Evolutionary conservation across 78 protist species (phyloP), one percentile per base, ranked within the genome.

Genomic region (Mastigamoeba balamuthi): DNA sequence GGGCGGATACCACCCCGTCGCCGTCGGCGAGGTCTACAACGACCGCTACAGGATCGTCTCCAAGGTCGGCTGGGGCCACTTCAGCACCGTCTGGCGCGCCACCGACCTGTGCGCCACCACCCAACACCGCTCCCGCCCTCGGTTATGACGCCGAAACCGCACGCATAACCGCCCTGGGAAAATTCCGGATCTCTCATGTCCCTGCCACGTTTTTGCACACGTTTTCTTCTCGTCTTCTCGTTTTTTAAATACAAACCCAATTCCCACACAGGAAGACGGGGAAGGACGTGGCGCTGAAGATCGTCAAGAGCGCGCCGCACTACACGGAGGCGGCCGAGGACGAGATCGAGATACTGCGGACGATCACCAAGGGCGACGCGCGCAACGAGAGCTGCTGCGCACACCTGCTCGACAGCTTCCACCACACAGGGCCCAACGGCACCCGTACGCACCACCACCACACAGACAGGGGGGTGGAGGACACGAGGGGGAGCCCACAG

Each of bases 11-110:
- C 97, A 94, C 58, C 89, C 85, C 17, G 96, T 96, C 9, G n/a
- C 40, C 43, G 25, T 81, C 1, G 95, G 95, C 23, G 97, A 96
- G 27, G 40, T 77, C 6, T 94, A 67, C 75, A 72, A 84, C 41
- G 40, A 58, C 30, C 77, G 98, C 10, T 95, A 91, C 77, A 43
- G 40, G 5, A 88, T 93, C 1, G 52, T 89, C 1, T 35, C 53
- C 53, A 97, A 95, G 69, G 81, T 97, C 2, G 99, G 99, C 43
- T 97, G 99, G 99, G 99, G 99, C 0, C 96, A 97, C 82, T 97
- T 95, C 58, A 88, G 96, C 7, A 97, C 99, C 17, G 99, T 97
- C 7, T 97, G 99, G 98, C 78, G 93, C 43, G 85, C 89, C 40
- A 25, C 44, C 41, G 98, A 95, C 44, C 5, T 42, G 88, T 40